Evolutionary conservation across 306 rosid species (phyloP), one percentile per base, ranked within the genome.

Genomic region (Lithocarpus polystachyus): DNA sequence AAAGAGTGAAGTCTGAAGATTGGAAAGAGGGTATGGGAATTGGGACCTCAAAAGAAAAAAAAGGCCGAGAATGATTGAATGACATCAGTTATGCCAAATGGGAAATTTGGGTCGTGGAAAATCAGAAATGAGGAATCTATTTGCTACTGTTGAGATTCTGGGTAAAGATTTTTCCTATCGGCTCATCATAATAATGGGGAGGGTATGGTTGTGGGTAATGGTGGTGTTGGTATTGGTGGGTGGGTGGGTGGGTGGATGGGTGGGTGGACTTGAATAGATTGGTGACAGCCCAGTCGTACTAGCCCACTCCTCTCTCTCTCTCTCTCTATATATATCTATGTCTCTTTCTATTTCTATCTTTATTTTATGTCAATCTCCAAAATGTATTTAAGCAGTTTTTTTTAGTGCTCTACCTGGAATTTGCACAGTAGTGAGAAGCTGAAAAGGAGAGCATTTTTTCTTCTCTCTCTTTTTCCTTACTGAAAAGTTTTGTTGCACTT

Each of bases 141-240:
- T 86, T 87, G 75, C 56, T 5, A 88, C 96, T 88, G 93, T 85
- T 78, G 89, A 78, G 94, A 91, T 91, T 91, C 96, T 88, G 86
- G 82, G 83, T 71, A 81, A 73, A 88, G 92, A 91, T 91, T 87
- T 90, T 88, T 84, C 88, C 31, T 57, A 73, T 74, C 57, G 83
- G 68, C 76, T 85, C 79, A 85, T 87, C 85, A 85, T 87, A 79
- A 69, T 81, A 75, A 84, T 87, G 85, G 83, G 83, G 72, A 83
- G 89, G 83, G 79, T 13, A 82, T 86, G 83, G 40, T 20, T 40
- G 53, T 81, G 72, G 72, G 82, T 76, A 45, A 72, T 70, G 61
- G 82, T 68, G 69, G 74, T 73, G 75, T 82, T 71, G 17, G 71
- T 80, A 82, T 82, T 84, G 79, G 80, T 79, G 83, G 78, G 75